These are phyloP conservation scores for Achaetomiella virescens DNA, from an alignment of 495 filamentous ascomycete species.

Conservation along the genomic window DNA sequence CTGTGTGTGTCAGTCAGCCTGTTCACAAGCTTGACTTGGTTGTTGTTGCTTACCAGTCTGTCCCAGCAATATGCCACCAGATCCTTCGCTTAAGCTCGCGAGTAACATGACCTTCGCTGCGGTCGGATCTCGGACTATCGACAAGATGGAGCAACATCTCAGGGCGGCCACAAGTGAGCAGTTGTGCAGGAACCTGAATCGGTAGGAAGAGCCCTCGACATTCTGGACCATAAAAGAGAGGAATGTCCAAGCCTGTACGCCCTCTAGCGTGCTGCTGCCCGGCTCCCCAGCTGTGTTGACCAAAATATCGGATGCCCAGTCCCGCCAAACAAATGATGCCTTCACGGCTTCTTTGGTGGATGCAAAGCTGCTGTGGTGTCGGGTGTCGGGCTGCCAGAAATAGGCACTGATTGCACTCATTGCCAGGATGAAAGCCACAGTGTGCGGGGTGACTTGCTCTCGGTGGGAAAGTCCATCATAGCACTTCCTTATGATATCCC, in stretches of 20 bases:
- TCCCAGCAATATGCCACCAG: constrained; percentile 45
- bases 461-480: constrained; percentile 6
- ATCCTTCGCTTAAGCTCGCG: constrained; percentile 42
- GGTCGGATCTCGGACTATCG: constrained; percentile 27
- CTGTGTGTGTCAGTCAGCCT: constrained; percentile 17
- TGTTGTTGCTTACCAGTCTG: constrained; percentile 36
- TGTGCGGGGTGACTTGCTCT: constrained; percentile 20
- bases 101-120: constrained; percentile 17
- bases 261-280: constrained; percentile 33
- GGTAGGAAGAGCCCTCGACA: constrained; percentile 35
- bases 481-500: constrained; percentile 25
- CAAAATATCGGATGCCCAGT: constrained; percentile 34
- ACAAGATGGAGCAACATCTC: constrained; percentile 40
- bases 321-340: constrained; percentile 32
- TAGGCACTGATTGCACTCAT: constrained; percentile 41
- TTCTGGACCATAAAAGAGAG: constrained; percentile 34
- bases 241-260: constrained; percentile 40
- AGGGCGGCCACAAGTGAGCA: constrained; percentile 29
- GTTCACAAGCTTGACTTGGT: not conserved
- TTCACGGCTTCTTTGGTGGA: constrained; percentile 28
- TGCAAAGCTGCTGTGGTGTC: constrained; percentile 22
- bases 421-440: constrained; percentile 36
- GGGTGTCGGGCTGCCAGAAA: constrained; percentile 30
- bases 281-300: constrained; percentile 28
- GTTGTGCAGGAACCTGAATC: constrained; percentile 29